Percentiles rank a stretch among this genome's conserved stretches.
Evolutionary conservation across 768 basidiomycete genomes (phyloP).

Genomic region (Exsudoporus frostii): DNA sequence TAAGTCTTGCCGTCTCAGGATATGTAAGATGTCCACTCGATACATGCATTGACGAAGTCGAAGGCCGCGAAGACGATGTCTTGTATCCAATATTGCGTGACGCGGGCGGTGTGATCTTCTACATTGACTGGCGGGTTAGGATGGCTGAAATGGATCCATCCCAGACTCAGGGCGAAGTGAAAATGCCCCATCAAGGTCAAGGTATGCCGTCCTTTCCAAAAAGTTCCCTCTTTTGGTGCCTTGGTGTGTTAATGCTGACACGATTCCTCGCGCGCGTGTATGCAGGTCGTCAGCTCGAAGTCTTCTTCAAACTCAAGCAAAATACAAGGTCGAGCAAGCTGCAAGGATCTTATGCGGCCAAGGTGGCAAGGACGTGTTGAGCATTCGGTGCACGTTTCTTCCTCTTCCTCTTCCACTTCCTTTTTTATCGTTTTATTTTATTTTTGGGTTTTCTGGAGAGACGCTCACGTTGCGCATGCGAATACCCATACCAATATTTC

Average conservation of each 20-base stretch:
- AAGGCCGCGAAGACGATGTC: too few species aligned
- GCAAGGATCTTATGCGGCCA: conserved; percentile 87
- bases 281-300: conserved; percentile 74
- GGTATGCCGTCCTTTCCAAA: conserved; percentile 39
- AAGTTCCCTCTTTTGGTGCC: not conserved
- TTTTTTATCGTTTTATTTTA: too few species aligned
- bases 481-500: not conserved
- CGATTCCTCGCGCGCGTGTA: not conserved
- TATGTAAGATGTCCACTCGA: too few species aligned
- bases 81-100: too few species aligned
- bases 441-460: too few species aligned
- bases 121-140: too few species aligned
- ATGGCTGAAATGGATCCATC: conserved; percentile 13
- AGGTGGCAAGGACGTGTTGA: conserved; percentile 84
- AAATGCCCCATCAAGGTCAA: conserved; percentile 77
- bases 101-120: too few species aligned
- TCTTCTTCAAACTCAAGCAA: conserved; percentile 97
- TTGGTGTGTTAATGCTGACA: not conserved
- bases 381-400: conserved; percentile 69
- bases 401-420: too few species aligned
- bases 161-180: conserved; percentile 39
- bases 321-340: conserved; percentile 90
- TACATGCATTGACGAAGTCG: too few species aligned
- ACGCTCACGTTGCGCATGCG: not conserved
- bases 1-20: too few species aligned